Percentiles rank a stretch among this genome's conserved stretches.
These are phyloP conservation scores for Lecanoromycetidae sp. DNA, from an alignment of 2,329 filamentous ascomycete genomes.

Conservation along the genomic window DNA sequence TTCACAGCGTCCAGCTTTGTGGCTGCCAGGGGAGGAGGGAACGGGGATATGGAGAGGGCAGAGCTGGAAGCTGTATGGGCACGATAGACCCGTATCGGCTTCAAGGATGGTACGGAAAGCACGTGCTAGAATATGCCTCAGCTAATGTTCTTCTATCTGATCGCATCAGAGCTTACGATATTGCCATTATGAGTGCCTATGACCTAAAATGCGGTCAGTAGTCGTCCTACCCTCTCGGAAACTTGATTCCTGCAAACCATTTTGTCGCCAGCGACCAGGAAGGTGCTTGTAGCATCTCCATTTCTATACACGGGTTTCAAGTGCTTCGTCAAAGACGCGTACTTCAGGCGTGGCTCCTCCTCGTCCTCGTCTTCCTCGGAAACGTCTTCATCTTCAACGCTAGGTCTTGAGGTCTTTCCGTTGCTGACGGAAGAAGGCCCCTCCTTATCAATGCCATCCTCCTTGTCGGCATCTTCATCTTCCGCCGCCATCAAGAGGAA, in stretches of 20 bases:
- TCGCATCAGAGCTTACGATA: slow-evolving; percentile 51
- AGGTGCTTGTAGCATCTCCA: slow-evolving; percentile 86
- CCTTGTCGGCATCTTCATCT: slow-evolving; percentile 10
- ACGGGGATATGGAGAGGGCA: slow-evolving; percentile 78
- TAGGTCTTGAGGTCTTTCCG: slow-evolving; percentile 15
- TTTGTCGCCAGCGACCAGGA: slow-evolving; percentile 86
- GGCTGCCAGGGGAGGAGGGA: slow-evolving; percentile 48
- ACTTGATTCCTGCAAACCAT: slow-evolving; percentile 51
- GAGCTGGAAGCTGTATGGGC: slow-evolving; percentile 89
- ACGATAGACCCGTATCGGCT: slow-evolving; percentile 73
- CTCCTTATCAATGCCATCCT: slow-evolving; percentile 4
- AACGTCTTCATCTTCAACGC: slow-evolving; percentile 20
- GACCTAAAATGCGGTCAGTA: slow-evolving; percentile 43
- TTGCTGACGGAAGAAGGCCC: neutral
- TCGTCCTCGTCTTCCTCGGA: slow-evolving; percentile 62
- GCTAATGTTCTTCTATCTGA: neutral
- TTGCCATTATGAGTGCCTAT: slow-evolving; percentile 94
- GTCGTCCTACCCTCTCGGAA: neutral
- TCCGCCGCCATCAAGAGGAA: slow-evolving; percentile 12
- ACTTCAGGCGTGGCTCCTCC: slow-evolving; percentile 89
- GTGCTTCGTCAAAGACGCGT: slow-evolving; percentile 71
- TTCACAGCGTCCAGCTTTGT: slow-evolving; percentile 28
- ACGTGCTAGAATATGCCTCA: slow-evolving; percentile 51
- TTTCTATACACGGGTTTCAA: slow-evolving; percentile 77
- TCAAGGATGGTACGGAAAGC: slow-evolving; percentile 68